Percentiles rank a stretch among this genome's conserved stretches.
phyloP scores from a whole-genome alignment of 75 land plant species.

The Pinus taeda region DNA sequence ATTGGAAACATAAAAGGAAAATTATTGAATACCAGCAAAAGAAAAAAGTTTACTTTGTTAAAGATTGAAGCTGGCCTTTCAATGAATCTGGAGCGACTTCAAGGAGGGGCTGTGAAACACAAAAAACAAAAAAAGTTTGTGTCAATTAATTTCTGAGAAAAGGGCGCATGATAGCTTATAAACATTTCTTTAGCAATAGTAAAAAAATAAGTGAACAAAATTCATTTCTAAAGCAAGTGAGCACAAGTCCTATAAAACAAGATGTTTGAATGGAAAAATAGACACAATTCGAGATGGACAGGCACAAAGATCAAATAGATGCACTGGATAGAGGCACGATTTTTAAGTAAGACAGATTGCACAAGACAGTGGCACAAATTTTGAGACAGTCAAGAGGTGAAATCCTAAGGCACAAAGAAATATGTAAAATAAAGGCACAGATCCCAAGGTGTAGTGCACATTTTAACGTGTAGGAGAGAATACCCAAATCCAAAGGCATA shows the following conservation, averaged over 20 bases:
- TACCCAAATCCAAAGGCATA: too few species aligned
- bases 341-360: too few species aligned
- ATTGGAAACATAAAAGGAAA: neutral
- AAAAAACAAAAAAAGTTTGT: neutral
- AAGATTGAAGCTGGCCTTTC: neutral
- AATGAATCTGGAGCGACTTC: slow-evolving; percentile 1
- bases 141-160: neutral
- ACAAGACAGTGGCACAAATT: too few species aligned
- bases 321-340: too few species aligned
- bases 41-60: neutral
- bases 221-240: too few species aligned
- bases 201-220: neutral
- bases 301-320: too few species aligned
- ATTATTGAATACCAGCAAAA: too few species aligned
- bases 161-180: neutral
- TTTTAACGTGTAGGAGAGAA: too few species aligned
- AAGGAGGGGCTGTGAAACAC: slow-evolving; percentile 3
- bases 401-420: too few species aligned
- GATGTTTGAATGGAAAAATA: neutral
- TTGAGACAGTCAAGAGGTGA: too few species aligned
- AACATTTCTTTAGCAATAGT: neutral
- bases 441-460: too few species aligned
- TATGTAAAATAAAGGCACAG: too few species aligned
- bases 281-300: neutral
- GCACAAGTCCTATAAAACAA: neutral